Evolutionary conservation across 2,329 filamentous ascomycete genomes (phyloP).

Genomic region (Venturia aucupariae): DNA sequence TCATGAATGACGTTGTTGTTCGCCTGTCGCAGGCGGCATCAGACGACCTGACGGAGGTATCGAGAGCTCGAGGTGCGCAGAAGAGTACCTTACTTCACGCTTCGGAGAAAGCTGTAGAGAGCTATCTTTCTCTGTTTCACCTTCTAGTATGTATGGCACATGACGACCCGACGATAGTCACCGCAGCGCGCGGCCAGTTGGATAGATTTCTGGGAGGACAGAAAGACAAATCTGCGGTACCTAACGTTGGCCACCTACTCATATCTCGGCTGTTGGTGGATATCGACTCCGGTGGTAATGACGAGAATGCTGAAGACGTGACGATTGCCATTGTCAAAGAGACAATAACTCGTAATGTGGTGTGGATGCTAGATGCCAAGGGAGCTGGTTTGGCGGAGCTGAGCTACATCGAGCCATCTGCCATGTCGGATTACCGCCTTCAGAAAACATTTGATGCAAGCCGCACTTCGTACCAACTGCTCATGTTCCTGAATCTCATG

Average conservation of each 20-base stretch:
- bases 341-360: conserved; percentile 42
- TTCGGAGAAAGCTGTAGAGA: conserved; percentile 45
- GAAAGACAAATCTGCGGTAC: conserved; percentile 34
- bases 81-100: conserved; percentile 38
- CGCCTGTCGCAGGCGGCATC: conserved; percentile 32
- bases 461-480: conserved; percentile 40
- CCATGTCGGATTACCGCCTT: conserved; percentile 38
- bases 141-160: conserved; percentile 40
- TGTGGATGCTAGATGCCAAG: conserved; percentile 39
- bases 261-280: conserved; percentile 35
- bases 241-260: conserved; percentile 42
- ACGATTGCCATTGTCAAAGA: conserved; percentile 38
- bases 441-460: conserved; percentile 38
- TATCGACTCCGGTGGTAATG: neutral
- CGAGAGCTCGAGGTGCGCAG: conserved; percentile 14
- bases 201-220: conserved; percentile 30
- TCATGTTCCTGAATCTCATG: conserved; percentile 47
- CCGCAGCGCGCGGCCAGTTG: conserved; percentile 34
- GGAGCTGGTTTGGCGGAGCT: conserved; percentile 34
- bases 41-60: conserved; percentile 16
- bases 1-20: conserved; percentile 45
- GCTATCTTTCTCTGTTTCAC: conserved; percentile 45
- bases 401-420: conserved; percentile 35
- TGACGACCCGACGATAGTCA: conserved; percentile 28
- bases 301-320: conserved; percentile 22